Evolutionary conservation across 192 early-diverging fungal genomes (phyloP), one percentile per base, ranked within the genome.

Genomic region (Allomyces macrogynus): DNA sequence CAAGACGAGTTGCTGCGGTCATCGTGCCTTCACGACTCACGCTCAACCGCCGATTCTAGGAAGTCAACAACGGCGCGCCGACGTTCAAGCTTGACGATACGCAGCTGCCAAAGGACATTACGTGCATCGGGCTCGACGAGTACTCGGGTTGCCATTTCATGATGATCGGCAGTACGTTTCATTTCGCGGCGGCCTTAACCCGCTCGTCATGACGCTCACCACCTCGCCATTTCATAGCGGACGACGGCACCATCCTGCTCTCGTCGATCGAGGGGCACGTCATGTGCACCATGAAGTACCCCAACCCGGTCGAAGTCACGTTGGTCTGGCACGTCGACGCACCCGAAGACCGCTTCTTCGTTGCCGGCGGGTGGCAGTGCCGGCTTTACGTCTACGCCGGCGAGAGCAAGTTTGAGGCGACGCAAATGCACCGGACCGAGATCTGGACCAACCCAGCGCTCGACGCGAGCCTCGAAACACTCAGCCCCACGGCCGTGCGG

Each of bases 51-150:
- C 7, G 7, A 8, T 0, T 40, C 8, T 64, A 79, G 75, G 76
- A 80, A 63, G 68, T 69, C 0, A 63, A 62, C 24, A 76, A 66
- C n/a, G 80, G 80, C 1, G 65, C 69, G 24, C 78, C 75, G 62
- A 74, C 70, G 10, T 82, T 80, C 68, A 64, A 69, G 32, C 80
- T 78, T 65, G 63, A 71, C 0, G 70, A 78, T 14, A 67, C 71
- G 9, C 78, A 80, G 66, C 75, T 67, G 26, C 75, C 72, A 40
- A 61, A 69, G 32, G 79, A 81, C 63, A 75, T 81, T 24, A 83
- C 79, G 0, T 78, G 79, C 4, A 71, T 78, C 62, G 63, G 74
- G 22, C 79, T 81, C 65, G 81, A 83, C 61, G 10, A 57, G 12
- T 57, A 20, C 16, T 57, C 67, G 11, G 68, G 67, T 5, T 62